Base-by-base conservation (phyloP, 495 filamentous ascomycete genomes). In the Collariella sp. region DNA sequence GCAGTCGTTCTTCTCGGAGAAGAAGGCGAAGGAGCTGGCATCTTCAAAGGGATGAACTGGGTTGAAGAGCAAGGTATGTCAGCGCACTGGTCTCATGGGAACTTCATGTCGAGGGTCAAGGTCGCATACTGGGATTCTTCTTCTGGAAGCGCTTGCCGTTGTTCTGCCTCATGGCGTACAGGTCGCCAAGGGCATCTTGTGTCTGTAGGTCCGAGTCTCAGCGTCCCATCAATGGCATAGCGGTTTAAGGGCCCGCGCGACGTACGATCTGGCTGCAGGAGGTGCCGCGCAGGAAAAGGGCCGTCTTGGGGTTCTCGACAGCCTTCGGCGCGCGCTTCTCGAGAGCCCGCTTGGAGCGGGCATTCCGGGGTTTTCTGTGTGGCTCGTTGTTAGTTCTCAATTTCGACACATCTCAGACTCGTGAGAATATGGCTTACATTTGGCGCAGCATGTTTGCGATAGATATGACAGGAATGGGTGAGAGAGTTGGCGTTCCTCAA, bases 1-100 rank as follows among this genome's bases (percentile, higher is more conserved):
- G 60, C 87, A 82, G 71, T 98, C 93, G 67, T 98, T 98, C 76
- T 97, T 98, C 63, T 88, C 82, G 56, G 83, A 84, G 73, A 97
- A 86, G 76, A 98, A 97, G 66, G 94, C 87, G 22, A 98, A 77
- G 18, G 84, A 87, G 15, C 86, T 76, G 49, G 85, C 71, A 67
- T 91, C 91, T 71, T 96, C 94, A 71, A 97, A 98, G 2, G 93
- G 93, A 65, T 89, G 91, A 50, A 66, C 54, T 53, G 38, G 15
- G 12, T 41, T n/a, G 33, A 33, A 34, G n/a, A n/a, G n/a, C 4
- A n/a, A 11, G 22, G 16, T 7, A 20, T 19, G 44, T 55, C 34
- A 47, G 52, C 23, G 7, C 29, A 2, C 18, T 6, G 15, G 9
- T 36, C 11, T 16, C 1, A n/a, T n/a, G 23, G 15, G 38, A 9